Evolutionary conservation across 495 filamentous ascomycete genomes (phyloP), one percentile per base, ranked within the genome.

Genomic region (Hypoxylon intermedium): DNA sequence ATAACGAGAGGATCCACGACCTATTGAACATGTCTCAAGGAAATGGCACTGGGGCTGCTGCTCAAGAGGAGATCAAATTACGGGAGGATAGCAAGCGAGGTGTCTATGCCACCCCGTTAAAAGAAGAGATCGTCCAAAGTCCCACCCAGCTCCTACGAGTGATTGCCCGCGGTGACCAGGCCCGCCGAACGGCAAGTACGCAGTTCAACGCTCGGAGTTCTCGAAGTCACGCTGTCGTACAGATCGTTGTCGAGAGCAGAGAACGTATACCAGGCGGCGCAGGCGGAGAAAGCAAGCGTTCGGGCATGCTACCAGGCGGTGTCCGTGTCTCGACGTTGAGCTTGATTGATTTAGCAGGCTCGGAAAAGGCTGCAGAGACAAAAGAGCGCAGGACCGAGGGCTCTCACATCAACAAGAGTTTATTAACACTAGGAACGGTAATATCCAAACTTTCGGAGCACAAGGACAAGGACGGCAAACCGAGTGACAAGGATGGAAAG

Each of bases 111-210:
- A 97, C 87, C 34, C 94, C 94, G 28, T 74, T 98, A 62, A 98
- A 97, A 70, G 94, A 98, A 75, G 94, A 98, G 70, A 98, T 98
- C 67, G 94, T 98, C 18, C 95, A 98, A 69, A 96, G 91, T 67
- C 94, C 94, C 9, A 97, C 93, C 0, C 94, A 98, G 67, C 83
- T 98, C 34, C 82, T 98, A 48, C 85, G 93, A 47, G 95, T 98
- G 11, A 98, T 98, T 68, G 94, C 95, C 34, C 80, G 95, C 50
- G 94, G 94, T 66, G 94, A 98, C 68, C 85, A 94, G 71, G 91
- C 93, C 18, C 82, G 94, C 57, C 80, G 92, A 53, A 95, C 91
- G 3, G 88, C 90, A 48, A 95, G 92, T 70, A 98, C 94, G 1
- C 94, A 98, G 65, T 98, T 91, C 82, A 98, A 98, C 65, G 82